A percentile compares a stretch with the other conserved stretches of the same genome.
Conservation (phyloP, 139 green algal species). For the Astrephomene gubernaculifera region DNA sequence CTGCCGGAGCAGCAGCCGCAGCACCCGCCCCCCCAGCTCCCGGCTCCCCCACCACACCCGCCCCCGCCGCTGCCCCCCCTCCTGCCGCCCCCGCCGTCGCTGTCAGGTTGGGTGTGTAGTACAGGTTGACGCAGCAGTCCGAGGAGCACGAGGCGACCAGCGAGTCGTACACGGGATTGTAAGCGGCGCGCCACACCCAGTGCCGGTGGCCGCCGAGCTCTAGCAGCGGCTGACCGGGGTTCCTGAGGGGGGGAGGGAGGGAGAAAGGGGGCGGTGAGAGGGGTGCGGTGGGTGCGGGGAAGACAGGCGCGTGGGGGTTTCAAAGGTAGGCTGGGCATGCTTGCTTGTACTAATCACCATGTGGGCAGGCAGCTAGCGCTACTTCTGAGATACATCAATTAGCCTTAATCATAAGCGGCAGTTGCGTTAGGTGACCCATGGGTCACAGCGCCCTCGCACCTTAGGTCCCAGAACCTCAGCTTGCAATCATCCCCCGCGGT, state of each 20-base stretch:
- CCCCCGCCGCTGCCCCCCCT: background rate
- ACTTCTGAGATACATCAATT: no score
- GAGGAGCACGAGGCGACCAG: conserved; percentile 79
- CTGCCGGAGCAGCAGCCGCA: background rate
- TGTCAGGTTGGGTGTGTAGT: conserved; percentile 63
- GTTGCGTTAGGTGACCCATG: no score
- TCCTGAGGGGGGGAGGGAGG: background rate
- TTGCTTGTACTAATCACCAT: no score
- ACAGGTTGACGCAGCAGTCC: conserved; percentile 76
- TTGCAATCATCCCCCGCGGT: conserved; percentile 87
- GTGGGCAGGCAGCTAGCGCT: no score
- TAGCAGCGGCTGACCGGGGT: conserved; percentile 62
- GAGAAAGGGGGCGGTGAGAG: background rate
- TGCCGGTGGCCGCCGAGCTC: conserved; percentile 82
- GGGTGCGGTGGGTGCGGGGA: no score
- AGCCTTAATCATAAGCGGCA: no score
- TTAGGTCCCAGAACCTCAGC: conserved; percentile 86
- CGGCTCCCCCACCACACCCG: background rate
- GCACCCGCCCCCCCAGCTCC: background rate
- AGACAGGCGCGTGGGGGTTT: no score
- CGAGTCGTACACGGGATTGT: conserved; percentile 78
- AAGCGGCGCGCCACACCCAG: conserved; percentile 85
- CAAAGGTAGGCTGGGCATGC: no score
- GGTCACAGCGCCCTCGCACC: conserved; percentile 63
- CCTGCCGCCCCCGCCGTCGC: background rate